These are phyloP conservation scores for Erysimum pusillum DNA, from an alignment of 441 rosid genomes.

Conservation along the genomic window DNA sequence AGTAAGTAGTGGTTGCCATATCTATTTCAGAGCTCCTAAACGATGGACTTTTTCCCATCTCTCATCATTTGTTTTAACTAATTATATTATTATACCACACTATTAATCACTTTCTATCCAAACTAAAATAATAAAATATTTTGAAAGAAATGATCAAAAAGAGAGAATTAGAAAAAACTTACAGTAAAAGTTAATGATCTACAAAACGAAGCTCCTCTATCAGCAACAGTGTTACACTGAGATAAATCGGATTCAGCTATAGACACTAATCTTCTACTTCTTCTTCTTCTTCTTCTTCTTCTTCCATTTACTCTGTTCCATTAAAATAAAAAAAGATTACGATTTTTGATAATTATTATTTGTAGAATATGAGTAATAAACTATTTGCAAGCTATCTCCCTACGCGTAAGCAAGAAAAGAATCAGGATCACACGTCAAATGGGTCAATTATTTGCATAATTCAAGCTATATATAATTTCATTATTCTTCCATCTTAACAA, in stretches of 20 bases:
- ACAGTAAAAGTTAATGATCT: slow-evolving; percentile 67
- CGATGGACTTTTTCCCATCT: slow-evolving; percentile 22
- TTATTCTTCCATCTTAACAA: background rate
- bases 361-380: slow-evolving; percentile 22
- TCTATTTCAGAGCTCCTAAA: slow-evolving; percentile 40
- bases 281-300: slow-evolving; percentile 43
- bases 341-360: background rate
- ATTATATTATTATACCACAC: slow-evolving; percentile 13
- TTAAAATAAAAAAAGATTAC: background rate
- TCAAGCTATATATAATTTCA: background rate
- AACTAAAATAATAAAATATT: background rate
- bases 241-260: slow-evolving; percentile 37
- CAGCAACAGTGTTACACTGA: slow-evolving; percentile 60
- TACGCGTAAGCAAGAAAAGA: slow-evolving; percentile 35
- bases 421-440: slow-evolving; percentile 35
- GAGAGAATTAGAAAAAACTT: slow-evolving; percentile 41
- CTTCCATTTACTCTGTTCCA: slow-evolving; percentile 57
- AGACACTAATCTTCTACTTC: slow-evolving; percentile 40
- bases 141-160: background rate
- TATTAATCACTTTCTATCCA: slow-evolving; percentile 18
- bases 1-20: slow-evolving; percentile 46
- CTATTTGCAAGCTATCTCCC: slow-evolving; percentile 25
- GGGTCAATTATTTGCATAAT: slow-evolving; percentile 34
- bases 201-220: slow-evolving; percentile 62
- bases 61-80: slow-evolving; percentile 45